Evolutionary conservation across 2,329 filamentous ascomycete species (phyloP), one percentile per base, ranked within the genome.

Genomic region (Chaetomiaceae sp.): DNA sequence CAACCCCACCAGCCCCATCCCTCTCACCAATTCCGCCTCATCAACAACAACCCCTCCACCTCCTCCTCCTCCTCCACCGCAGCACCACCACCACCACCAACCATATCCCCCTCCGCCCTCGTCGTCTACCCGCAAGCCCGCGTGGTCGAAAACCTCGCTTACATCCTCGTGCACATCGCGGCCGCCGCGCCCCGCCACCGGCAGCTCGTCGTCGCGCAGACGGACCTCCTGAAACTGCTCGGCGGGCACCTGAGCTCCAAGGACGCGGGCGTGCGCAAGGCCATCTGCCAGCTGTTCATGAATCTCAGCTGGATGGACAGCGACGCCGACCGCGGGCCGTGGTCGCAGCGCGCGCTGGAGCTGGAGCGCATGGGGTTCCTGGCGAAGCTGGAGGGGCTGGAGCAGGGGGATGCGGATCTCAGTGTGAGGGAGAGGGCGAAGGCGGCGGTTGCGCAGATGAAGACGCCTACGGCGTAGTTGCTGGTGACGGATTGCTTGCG

Each of bases 241-340:
- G 76, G 84, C 8, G 78, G 79, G 14, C 82, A 95, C 46, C 86
- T 93, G 57, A 77, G 72, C 37, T 87, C 88, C 64, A 76, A 79
- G 35, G 80, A 86, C 60, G 76, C 78, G 37, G 79, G 85, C 34
- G 83, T 98, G 6, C 82, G 91, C 6, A 75, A 83, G 17, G 83
- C 84, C 37, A 80, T 93, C 56, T 88, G 88, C 54, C 91, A 90
- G 76, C 74, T 95, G 35, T 75, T 94, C 36, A 86, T 83, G 62
- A 96, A 96, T 62, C 75, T 98, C 35, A 86, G 87, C 0, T 94
- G 84, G 73, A 75, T 83, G 51, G 90, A 96, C 51, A 84, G 91
- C 57, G 73, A 77, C 6, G 73, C 67, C 24, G 89, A 95, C 56
- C 69, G 73, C 17, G 69, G 73, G 18, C 78, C 77, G 9, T 87